These are phyloP conservation scores for Microsporum audouinii DNA, from an alignment of 2,329 filamentous ascomycete genomes.

Conservation along the genomic window DNA sequence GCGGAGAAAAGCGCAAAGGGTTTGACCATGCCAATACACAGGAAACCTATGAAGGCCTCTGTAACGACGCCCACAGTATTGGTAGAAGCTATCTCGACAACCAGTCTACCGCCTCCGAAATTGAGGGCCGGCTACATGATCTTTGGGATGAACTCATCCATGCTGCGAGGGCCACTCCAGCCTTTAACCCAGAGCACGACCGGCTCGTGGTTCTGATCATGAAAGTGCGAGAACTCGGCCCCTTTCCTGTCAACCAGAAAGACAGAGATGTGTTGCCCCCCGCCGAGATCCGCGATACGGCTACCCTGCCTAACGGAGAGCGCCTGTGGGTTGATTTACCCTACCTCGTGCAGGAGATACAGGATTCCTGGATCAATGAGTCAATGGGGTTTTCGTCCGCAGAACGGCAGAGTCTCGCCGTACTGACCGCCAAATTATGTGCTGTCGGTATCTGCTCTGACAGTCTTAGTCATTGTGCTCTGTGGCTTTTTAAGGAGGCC, in stretches of 20 bases:
- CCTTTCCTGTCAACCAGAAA: background rate
- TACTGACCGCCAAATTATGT: background rate
- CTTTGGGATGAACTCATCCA: slow-evolving; percentile 9
- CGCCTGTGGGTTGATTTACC: background rate
- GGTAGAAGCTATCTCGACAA: background rate
- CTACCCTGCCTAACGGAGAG: background rate
- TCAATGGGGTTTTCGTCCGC: background rate
- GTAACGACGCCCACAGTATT: background rate
- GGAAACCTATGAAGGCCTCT: background rate
- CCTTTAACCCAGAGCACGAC: slow-evolving; percentile 7
- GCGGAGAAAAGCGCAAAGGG: background rate
- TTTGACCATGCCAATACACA: background rate
- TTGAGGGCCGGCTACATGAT: slow-evolving; percentile 3
- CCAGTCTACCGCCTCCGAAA: background rate
- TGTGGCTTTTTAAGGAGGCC: background rate
- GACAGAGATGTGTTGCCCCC: background rate
- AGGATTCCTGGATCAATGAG: background rate
- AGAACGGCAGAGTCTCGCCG: background rate
- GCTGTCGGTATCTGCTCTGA: background rate
- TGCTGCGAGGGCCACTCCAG: slow-evolving; percentile 7
- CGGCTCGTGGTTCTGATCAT: slow-evolving; percentile 7
- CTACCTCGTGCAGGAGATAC: background rate
- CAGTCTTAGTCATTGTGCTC: background rate
- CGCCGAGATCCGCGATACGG: background rate
- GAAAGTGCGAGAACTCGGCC: background rate